phyloP scores from a whole-genome alignment of 257 asterid species.

The Gynochthodes officinalis region DNA sequence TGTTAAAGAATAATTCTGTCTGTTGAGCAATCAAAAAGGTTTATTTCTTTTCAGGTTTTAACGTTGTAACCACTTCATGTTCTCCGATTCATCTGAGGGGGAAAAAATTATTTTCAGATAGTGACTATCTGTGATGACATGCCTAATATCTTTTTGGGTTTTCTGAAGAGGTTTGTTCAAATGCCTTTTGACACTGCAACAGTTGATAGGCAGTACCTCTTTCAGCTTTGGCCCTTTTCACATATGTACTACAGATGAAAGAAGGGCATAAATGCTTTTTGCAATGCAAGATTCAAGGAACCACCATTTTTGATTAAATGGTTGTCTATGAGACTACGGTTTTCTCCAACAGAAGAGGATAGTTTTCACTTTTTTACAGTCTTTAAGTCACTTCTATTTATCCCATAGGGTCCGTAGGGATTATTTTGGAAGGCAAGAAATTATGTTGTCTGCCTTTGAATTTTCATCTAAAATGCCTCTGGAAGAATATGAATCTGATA shows the following conservation, averaged over 20 bases:
- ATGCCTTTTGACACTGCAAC: slow-evolving; percentile 19
- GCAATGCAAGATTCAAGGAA: slow-evolving; percentile 30
- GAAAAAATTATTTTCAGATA: slow-evolving; percentile 27
- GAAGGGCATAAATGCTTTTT: slow-evolving; percentile 9
- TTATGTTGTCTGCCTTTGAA: slow-evolving; percentile 14
- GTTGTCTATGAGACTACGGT: slow-evolving; percentile 26
- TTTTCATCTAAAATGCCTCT: not conserved
- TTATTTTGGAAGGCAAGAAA: slow-evolving; percentile 14
- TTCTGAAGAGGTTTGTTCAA: slow-evolving; percentile 14
- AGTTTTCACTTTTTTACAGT: slow-evolving; percentile 42
- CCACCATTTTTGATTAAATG: slow-evolving; percentile 29
- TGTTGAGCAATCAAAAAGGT: slow-evolving; percentile 4
- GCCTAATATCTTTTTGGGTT: slow-evolving; percentile 29
- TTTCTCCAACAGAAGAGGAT: slow-evolving; percentile 43
- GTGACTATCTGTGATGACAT: slow-evolving; percentile 38
- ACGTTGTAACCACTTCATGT: slow-evolving; percentile 23
- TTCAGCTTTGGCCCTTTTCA: slow-evolving; percentile 18
- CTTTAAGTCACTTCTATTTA: slow-evolving; percentile 35
- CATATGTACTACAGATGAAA: slow-evolving; percentile 6
- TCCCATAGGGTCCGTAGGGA: slow-evolving; percentile 4
- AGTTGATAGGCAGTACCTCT: slow-evolving; percentile 17
- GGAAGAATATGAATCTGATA: slow-evolving; percentile 4
- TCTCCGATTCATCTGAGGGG: not conserved
- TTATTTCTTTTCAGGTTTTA: slow-evolving; percentile 25
- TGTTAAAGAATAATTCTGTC: slow-evolving; percentile 15